A percentile compares a stretch with the other conserved stretches of the same genome.
phyloP scores from a whole-genome alignment of 2,329 filamentous ascomycete genomes.

The Cylindrodendrum hubeiense region DNA sequence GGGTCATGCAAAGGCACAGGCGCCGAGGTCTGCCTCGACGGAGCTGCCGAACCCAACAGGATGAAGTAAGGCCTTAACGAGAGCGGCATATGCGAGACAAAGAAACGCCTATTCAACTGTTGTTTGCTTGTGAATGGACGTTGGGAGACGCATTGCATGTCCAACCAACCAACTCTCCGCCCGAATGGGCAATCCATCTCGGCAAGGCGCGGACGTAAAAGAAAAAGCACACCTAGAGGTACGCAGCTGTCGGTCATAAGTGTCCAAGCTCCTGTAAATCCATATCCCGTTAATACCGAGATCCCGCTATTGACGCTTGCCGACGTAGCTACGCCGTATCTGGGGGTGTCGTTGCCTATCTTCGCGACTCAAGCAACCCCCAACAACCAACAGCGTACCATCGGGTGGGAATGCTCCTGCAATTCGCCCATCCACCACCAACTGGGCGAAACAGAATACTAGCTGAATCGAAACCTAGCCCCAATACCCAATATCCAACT shows the following conservation, averaged over 20 bases:
- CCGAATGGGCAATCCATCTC: slow-evolving; percentile 11
- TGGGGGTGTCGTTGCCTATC: background rate
- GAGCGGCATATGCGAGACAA: background rate
- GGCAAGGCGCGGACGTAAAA: background rate
- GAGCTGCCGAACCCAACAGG: background rate
- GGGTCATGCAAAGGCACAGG: background rate
- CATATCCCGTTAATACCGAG: background rate
- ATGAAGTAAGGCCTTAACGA: slow-evolving; percentile 4
- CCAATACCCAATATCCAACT: background rate
- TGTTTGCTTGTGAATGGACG: background rate
- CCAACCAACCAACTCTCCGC: background rate
- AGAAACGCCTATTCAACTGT: too few relatives aligned
- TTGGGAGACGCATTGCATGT: background rate
- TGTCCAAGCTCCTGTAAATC: background rate
- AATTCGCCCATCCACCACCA: slow-evolving; percentile 5
- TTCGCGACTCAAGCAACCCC: slow-evolving; percentile 17
- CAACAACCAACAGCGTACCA: slow-evolving; percentile 10
- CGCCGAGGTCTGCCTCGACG: background rate
- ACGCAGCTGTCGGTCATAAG: too few relatives aligned
- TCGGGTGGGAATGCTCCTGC: slow-evolving; percentile 17
- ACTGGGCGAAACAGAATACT: slow-evolving; percentile 1
- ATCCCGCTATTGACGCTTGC: background rate
- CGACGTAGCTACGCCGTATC: background rate
- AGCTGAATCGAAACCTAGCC: background rate
- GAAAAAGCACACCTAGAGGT: too few relatives aligned